Evolutionary conservation across 2,329 filamentous ascomycete species (phyloP), one percentile per base, ranked within the genome.

Genomic region (Scedosporium apiospermum): DNA sequence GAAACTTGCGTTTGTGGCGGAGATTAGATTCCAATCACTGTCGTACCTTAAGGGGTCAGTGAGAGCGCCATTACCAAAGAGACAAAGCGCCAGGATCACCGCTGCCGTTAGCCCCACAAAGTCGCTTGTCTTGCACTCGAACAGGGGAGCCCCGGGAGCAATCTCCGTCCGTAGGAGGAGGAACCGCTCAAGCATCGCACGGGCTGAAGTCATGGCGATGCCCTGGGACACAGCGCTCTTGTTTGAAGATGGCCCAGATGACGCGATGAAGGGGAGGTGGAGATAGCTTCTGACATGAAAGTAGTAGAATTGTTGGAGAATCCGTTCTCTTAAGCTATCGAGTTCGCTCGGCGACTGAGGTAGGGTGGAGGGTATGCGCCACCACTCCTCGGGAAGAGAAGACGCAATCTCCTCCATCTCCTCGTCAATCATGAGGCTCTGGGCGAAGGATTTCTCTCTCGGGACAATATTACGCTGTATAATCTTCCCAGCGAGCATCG

Each of bases 261-360:
- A 5, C 49, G 49, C 49, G 69, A 80, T 75, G 62, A 78, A 78
- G 0, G 77, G 77, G 3, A 80, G 69, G 63, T 79, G 76, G 12
- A 78, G 30, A 34, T 34, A 34, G 16, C 77, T 70, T 49, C 75
- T 70, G 42, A 78, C 72, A 64, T 79, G 76, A 58, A 77, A 76
- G 66, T 74, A 79, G 61, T 72, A 71, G 53, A 78, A 75, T 59
- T 78, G 77, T 2, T 69, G 69, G 66, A 77, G 72, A 21, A 78
- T 65, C 2, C 70, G 69, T 62, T 77, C 74, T 41, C 72, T 69
- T 26, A 75, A 65, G 23, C 74, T 71, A 5, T 61, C 58, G 4
- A 66, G 44, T 14, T 73, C 70, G 64, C 66, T 6, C 71, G 63
- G n/a, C 10, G 51, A 73, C 67, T 64, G 75, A 71, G 7, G 30